These are phyloP conservation scores for Diplodia scrobiculata DNA, from an alignment of 2,329 filamentous ascomycete species.

Conservation along the genomic window DNA sequence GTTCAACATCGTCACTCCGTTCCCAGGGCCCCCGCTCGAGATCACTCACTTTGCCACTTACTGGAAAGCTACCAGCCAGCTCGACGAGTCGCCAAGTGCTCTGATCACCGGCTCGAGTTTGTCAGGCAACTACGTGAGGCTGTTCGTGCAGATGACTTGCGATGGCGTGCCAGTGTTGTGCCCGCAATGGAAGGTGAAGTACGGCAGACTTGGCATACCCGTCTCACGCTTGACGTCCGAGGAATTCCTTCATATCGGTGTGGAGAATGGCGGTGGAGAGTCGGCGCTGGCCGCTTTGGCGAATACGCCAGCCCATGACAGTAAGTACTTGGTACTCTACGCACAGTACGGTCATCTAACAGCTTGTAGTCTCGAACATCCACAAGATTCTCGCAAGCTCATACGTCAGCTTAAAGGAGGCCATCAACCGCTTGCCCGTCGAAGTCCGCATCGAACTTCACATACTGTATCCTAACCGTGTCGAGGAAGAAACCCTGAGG, in stretches of 20 bases:
- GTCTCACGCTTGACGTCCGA: constrained; percentile 75
- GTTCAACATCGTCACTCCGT: constrained; percentile 95
- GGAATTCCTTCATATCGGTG: constrained; percentile 63
- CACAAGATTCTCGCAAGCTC: constrained; percentile 73
- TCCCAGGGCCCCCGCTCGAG: constrained; percentile 86
- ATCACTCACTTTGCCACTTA: constrained; percentile 99
- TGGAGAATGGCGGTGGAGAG: constrained; percentile 38
- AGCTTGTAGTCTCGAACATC: constrained; percentile 54
- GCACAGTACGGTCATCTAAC: background rate
- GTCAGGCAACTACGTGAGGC: constrained; percentile 88
- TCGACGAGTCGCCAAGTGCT: constrained; percentile 80
- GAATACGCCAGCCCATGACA: constrained; percentile 38
- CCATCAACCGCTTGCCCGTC: constrained; percentile 71
- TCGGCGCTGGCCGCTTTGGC: constrained; percentile 36
- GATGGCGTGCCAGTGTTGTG: constrained; percentile 86
- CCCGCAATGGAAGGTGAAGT: constrained; percentile 77
- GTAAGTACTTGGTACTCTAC: background rate
- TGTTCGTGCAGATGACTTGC: constrained; percentile 88
- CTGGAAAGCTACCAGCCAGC: constrained; percentile 96
- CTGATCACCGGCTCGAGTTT: constrained; percentile 93
- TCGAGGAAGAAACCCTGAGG: constrained; percentile 70
- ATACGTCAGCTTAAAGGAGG: constrained; percentile 77
- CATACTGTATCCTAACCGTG: constrained; percentile 76
- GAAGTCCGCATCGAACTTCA: constrained; percentile 90
- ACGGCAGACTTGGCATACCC: constrained; percentile 76